Conservation (phyloP, 139 green algal genomes). For the Gonium pectorale region DNA sequence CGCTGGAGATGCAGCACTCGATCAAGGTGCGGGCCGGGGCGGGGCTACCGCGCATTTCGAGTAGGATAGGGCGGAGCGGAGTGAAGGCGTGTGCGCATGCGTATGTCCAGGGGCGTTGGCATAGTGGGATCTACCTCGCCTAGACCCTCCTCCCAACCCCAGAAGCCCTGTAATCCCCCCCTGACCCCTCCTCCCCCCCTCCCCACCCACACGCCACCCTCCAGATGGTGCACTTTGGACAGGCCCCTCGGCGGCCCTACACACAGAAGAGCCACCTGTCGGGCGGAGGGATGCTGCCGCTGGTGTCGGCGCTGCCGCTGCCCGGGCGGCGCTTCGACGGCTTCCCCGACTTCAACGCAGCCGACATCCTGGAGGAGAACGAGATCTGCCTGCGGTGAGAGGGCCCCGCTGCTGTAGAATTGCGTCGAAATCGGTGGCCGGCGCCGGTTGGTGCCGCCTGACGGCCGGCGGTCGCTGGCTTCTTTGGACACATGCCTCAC, state of each 20-base stretch:
- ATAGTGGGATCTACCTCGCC: too few species aligned
- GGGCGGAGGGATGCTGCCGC: neutral
- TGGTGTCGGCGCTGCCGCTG: neutral
- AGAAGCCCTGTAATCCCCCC: too few species aligned
- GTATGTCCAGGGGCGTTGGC: too few species aligned
- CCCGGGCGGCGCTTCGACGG: conserved; percentile 6
- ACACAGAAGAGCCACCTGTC: neutral
- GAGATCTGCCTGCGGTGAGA: conserved; percentile 26
- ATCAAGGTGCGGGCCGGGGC: conserved; percentile 8
- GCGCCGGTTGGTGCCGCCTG: too few species aligned
- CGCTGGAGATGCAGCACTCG: conserved; percentile 17
- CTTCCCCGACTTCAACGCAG: conserved; percentile 17
- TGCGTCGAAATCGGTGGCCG: too few species aligned
- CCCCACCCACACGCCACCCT: neutral
- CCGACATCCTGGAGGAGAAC: neutral
- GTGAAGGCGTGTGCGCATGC: too few species aligned
- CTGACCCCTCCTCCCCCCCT: neutral
- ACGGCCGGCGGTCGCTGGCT: too few species aligned
- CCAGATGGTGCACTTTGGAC: conserved; percentile 38
- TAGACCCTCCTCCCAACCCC: too few species aligned
- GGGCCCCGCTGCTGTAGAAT: too few species aligned
- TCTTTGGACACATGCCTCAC: too few species aligned
- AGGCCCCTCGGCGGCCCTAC: neutral
- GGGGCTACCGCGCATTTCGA: too few species aligned
- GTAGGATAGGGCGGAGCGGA: too few species aligned